These are phyloP conservation scores for Obelidium mucronatum DNA, from an alignment of 192 early-diverging fungal genomes.

Conservation along the genomic window DNA sequence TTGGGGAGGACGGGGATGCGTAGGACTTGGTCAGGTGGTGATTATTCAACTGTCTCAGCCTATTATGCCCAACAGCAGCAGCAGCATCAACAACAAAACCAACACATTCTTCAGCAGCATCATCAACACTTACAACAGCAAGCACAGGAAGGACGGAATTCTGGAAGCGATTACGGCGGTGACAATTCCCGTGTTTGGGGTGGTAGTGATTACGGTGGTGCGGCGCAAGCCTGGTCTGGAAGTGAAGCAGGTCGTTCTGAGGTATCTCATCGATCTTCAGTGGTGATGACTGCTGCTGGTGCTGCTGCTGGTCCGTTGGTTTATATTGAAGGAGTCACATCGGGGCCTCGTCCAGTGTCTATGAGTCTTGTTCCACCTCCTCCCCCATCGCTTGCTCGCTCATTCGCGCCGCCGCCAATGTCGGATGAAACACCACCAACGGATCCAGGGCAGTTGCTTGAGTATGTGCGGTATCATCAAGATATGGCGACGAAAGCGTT, in stretches of 20 bases:
- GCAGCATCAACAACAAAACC: too few species aligned
- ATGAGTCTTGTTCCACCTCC: too few species aligned
- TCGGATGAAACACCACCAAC: not conserved
- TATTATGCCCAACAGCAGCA: too few species aligned
- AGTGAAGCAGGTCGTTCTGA: not conserved
- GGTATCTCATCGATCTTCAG: not conserved
- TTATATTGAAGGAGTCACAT: too few species aligned
- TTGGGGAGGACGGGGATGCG: not conserved
- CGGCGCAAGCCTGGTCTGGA: not conserved
- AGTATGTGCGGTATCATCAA: conserved; percentile 9
- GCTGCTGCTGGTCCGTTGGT: not conserved
- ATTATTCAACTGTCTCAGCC: conserved; percentile 1
- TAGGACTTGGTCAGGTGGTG: conserved; percentile 4
- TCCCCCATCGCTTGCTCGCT: too few species aligned
- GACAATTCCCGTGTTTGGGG: not conserved
- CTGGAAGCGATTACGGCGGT: not conserved
- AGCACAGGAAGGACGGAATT: not conserved
- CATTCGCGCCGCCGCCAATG: not conserved
- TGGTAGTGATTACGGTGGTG: not conserved
- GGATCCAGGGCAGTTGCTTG: not conserved
- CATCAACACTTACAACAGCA: not conserved
- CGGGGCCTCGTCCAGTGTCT: too few species aligned
- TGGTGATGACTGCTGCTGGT: not conserved
- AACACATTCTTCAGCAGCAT: not conserved
- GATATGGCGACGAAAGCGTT: conserved; percentile 13